Percentiles rank a stretch among this genome's conserved stretches.
Conservation (phyloP, 2,329 filamentous ascomycete species). For the Neofusicoccum sp. region DNA sequence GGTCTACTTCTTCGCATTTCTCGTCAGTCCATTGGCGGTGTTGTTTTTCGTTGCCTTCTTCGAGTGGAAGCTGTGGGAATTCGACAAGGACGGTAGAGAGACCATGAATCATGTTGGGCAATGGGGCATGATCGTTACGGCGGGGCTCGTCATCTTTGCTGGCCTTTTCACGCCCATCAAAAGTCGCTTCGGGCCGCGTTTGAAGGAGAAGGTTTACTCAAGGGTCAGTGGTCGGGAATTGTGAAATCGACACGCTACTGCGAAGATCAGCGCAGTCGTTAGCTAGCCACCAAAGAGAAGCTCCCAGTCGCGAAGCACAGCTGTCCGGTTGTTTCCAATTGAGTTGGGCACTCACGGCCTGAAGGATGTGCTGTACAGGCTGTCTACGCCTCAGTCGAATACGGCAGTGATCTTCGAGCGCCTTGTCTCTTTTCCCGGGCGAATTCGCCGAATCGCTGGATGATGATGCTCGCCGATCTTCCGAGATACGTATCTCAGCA, state of each 20-base stretch:
- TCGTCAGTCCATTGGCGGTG: background rate
- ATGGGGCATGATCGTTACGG: background rate
- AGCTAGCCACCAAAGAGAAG: background rate
- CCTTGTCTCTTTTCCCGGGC: background rate
- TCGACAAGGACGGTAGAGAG: background rate
- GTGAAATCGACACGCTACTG: background rate
- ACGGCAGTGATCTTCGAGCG: background rate
- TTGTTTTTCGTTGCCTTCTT: background rate
- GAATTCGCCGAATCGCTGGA: no score
- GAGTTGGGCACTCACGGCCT: no score
- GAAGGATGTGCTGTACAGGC: conserved; percentile 2
- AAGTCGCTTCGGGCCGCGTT: background rate
- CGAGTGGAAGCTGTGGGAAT: background rate
- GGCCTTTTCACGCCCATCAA: background rate
- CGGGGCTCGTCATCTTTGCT: background rate
- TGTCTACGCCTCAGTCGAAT: background rate
- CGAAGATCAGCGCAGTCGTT: background rate
- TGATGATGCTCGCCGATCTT: conserved; percentile 13
- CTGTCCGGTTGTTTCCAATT: no score
- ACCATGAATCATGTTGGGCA: background rate
- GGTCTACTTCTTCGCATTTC: background rate
- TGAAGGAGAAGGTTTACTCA: background rate
- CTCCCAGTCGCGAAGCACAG: background rate
- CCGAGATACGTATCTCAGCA: background rate
- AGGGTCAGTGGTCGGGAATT: background rate